Evolutionary conservation across 306 rosid species (phyloP), one percentile per base, ranked within the genome.

Genomic region (Ormosia semicastrata): DNA sequence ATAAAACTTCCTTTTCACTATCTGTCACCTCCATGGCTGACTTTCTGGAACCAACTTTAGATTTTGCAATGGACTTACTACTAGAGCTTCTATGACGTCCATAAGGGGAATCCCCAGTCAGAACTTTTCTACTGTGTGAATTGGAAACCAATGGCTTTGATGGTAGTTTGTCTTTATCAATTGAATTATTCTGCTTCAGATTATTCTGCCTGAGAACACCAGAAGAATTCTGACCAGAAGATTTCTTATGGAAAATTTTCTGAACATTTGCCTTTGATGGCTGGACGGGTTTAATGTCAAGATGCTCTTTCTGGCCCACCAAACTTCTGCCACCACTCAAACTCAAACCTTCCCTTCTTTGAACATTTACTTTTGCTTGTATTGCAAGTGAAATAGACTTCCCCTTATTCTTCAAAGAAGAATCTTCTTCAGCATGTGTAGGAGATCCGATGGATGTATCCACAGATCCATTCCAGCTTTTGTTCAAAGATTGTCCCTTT

Each of bases 361-460:
- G 98, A 82, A 95, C 99, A 85, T 95, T 95, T 82, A 93, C 99
- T 82, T 95, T 95, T 73, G 99, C 99, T 85, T 95, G 99, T 79
- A 95, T 81, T 53, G 99, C 99, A 82, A 95, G 99, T 2, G 99
- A 95, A 75, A 95, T 77, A 52, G 99, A 95, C 86, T 86, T 93
- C 60, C 93, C 95, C 57, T 87, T 92, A 47, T 66, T 86, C 82
- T 71, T 89, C 62, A 70, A 75, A 70, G 88, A 79, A 74, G 82
- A 74, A 8, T 68, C 89, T 82, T 91, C 94, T 83, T 88, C 97
- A 33, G 63, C 77, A 32, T 71, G 64, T 53, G 84, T 76, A 41
- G 90, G 80, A 66, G 86, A 77, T 78, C 83, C 81, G 40, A 86
- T 86, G 41, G 91, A 78, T 14, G 91, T 41, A 56, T 93, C 98